Percentiles rank a stretch among this genome's conserved stretches.
Conservation (phyloP, 306 rosid genomes). For the Casuarina glauca region DNA sequence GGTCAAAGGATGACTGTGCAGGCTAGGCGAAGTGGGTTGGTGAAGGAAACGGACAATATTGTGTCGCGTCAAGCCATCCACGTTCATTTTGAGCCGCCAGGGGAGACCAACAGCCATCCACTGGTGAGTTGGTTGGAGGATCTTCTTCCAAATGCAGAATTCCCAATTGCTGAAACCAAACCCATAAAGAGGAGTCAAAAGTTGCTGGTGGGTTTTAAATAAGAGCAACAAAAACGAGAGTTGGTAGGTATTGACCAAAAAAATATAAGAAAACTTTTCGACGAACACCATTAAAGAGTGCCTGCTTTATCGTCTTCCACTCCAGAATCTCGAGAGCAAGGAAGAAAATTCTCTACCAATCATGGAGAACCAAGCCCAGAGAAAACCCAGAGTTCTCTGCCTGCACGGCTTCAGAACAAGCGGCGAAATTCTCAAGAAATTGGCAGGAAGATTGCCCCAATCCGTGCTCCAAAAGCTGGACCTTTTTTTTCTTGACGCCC, state of each 20-base stretch:
- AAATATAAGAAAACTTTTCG: too few species aligned
- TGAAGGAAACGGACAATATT: not conserved
- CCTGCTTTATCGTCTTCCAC: too few species aligned
- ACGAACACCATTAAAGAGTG: not conserved
- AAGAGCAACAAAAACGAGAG: too few species aligned
- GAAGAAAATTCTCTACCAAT: too few species aligned
- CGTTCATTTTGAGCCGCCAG: not conserved
- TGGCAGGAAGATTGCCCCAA: conserved; percentile 37
- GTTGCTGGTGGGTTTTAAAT: too few species aligned
- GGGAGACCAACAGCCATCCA: not conserved
- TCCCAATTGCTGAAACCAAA: too few species aligned
- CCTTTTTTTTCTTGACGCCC: conserved; percentile 46
- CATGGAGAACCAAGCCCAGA: conserved; percentile 34
- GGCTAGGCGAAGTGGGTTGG: not conserved
- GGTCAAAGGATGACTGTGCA: too few species aligned
- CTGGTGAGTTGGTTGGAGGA: not conserved
- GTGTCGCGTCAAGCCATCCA: not conserved
- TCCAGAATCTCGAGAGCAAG: not conserved
- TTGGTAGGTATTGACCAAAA: too few species aligned
- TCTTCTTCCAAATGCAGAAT: not conserved
- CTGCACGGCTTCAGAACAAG: conserved; percentile 59
- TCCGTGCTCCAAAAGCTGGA: conserved; percentile 37
- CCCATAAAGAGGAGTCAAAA: too few species aligned
- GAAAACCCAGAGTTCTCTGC: conserved; percentile 48
- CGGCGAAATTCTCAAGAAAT: conserved; percentile 40